These are phyloP conservation scores for Lecanosticta acicola DNA, from an alignment of 2,329 filamentous ascomycete genomes.

Conservation along the genomic window DNA sequence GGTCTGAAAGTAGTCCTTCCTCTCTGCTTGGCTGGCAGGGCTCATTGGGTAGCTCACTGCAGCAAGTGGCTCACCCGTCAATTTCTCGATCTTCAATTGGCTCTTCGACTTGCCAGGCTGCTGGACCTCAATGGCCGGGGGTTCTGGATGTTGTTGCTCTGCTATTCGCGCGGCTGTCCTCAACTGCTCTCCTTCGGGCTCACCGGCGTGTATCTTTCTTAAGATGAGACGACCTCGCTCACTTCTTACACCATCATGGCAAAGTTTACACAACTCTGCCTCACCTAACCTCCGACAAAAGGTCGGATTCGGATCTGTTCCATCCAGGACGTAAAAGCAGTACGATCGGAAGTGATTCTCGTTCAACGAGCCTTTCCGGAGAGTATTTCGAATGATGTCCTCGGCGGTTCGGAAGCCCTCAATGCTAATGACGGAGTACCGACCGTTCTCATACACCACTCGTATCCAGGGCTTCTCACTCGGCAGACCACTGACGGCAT, in stretches of 20 bases:
- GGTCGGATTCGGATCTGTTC: constrained; percentile 72
- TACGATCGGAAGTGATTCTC: constrained; percentile 92
- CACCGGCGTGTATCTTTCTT: constrained; percentile 83
- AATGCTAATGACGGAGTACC: constrained; percentile 90
- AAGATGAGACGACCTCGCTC: constrained; percentile 89
- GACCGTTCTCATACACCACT: constrained; percentile 85
- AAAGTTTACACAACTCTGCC: constrained; percentile 82
- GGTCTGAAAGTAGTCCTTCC: constrained; percentile 51
- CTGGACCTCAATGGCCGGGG: constrained; percentile 54
- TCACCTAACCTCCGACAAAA: constrained; percentile 80
- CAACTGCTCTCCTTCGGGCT: constrained; percentile 81
- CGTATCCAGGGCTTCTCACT: constrained; percentile 83
- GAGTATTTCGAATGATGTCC: constrained; percentile 82
- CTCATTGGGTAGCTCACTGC: constrained; percentile 83
- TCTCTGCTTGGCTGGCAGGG: constrained; percentile 62
- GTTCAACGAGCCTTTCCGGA: constrained; percentile 80
- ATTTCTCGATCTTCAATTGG: constrained; percentile 79
- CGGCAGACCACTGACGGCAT: constrained; percentile 65
- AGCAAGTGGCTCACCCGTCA: constrained; percentile 82
- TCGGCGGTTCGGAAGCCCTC: constrained; percentile 86
- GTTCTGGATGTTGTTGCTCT: constrained; percentile 60
- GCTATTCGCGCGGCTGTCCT: constrained; percentile 84
- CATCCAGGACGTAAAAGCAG: constrained; percentile 90
- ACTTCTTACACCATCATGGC: constrained; percentile 75
- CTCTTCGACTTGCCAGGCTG: constrained; percentile 66